Evolutionary conservation across 345 rosid species (phyloP).

Genomic region (Salix purpurea): DNA sequence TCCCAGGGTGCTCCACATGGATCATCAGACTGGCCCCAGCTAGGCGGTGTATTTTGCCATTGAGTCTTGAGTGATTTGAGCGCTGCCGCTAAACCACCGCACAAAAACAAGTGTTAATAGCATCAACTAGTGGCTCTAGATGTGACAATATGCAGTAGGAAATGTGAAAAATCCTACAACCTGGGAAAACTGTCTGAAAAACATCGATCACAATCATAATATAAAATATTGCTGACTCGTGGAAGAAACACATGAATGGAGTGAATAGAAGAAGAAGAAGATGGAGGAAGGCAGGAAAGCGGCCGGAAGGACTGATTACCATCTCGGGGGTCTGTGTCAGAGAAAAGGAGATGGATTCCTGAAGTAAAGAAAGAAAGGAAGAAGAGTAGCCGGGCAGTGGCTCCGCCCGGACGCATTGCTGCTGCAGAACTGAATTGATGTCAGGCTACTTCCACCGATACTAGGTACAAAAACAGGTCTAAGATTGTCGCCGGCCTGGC

Average conservation of each 20-base stretch:
- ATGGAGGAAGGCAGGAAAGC: not conserved
- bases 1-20: constrained; percentile 90
- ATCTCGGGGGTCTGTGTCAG: constrained; percentile 58
- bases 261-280: not conserved
- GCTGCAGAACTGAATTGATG: not conserved
- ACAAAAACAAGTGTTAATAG: not conserved
- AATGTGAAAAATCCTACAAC: not conserved
- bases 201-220: not conserved
- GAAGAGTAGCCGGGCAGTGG: constrained; percentile 30
- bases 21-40: constrained; percentile 65
- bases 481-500: constrained; percentile 5
- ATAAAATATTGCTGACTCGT: not conserved
- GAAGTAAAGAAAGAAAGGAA: constrained; percentile 28
- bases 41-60: constrained; percentile 76
- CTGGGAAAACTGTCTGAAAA: not conserved
- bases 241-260: not conserved
- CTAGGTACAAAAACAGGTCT: not conserved
- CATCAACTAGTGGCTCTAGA: too few species aligned
- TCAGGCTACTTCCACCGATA: not conserved
- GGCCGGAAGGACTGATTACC: constrained; percentile 29
- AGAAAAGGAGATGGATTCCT: constrained; percentile 23
- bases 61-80: constrained; percentile 68
- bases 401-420: constrained; percentile 1
- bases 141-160: not conserved
- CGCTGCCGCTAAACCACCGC: constrained; percentile 51